Evolutionary conservation across 176 grass and related monocot genomes (phyloP), one percentile per base, ranked within the genome.

Genomic region (Aegilops speltoides): DNA sequence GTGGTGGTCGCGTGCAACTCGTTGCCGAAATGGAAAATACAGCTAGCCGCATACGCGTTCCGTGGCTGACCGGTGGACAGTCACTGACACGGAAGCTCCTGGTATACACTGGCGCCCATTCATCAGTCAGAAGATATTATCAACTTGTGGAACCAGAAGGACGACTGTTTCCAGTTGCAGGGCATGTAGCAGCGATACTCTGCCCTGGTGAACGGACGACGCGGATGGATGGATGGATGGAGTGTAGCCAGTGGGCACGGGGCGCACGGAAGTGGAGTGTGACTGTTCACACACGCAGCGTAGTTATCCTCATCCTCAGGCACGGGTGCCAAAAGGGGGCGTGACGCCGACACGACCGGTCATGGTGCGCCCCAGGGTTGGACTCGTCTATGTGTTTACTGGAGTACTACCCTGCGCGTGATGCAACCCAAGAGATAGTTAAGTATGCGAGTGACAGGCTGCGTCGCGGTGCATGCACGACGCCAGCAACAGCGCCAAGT

Each of bases 341-440:
- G 70, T 60, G 88, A 86, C 64, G 56, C 73, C 46, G 89, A 91
- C 68, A 64, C 20, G 59, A 68, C 60, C 85, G 60, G 81, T 68
- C 85, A 68, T 8, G 68, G 2, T 52, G 79, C 79, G 84, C 78
- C 78, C 88, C 80, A 83, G 57, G 74, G n/a, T 5, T 61, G 40
- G 78, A 3, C 38, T 63, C 89, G 40, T 46, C 85, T 14, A 34
- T 19, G 79, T 7, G 29, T 26, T 50, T 61, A 43, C 8, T 59
- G n/a, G n/a, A n/a, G n/a, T n/a, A 76, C 48, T 46, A 4, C 56
- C 74, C 63, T 64, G 64, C 60, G n/a, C 6, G 50, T 19, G 56
- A 63, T 43, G 78, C 46, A 74, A 29, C n/a, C 67, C 10, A 22
- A 32, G 16, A 32, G 17, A 19, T 14, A 17, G n/a, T 0, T 34